phyloP scores from a whole-genome alignment of 306 rosid species.

The Delonix regia region DNA sequence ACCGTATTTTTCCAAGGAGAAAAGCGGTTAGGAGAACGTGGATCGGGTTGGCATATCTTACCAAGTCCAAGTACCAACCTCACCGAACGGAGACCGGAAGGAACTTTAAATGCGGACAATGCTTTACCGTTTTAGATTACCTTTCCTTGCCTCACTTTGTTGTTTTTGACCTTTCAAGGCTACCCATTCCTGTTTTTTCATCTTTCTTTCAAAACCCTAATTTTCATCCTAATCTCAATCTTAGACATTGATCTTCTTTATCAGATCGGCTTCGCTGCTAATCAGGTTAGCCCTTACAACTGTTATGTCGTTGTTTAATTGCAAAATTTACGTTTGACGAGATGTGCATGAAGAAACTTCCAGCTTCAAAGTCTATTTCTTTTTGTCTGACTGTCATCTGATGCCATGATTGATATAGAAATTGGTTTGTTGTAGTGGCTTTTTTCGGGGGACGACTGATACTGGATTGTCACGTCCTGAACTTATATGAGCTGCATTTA shows the following conservation, averaged over 20 bases:
- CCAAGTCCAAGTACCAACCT: neutral
- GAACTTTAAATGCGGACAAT: slow-evolving; percentile 20
- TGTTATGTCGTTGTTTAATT: neutral
- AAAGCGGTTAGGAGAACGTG: slow-evolving; percentile 7
- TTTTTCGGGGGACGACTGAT: slow-evolving; percentile 1
- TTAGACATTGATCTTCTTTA: neutral
- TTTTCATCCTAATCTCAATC: slow-evolving; percentile 22
- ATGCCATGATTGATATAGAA: neutral
- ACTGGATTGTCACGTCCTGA: neutral
- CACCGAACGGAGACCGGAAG: slow-evolving; percentile 23
- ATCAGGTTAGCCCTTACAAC: slow-evolving; percentile 43
- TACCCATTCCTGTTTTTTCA: neutral
- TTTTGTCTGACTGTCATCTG: slow-evolving; percentile 10
- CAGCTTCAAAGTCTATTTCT: neutral
- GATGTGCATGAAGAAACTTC: neutral
- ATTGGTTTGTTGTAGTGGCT: neutral
- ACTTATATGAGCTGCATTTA: neutral
- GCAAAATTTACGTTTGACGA: slow-evolving; percentile 5
- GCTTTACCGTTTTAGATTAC: slow-evolving; percentile 28
- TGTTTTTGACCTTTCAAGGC: slow-evolving; percentile 32
- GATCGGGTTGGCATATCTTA: slow-evolving; percentile 31
- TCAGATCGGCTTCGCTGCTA: slow-evolving; percentile 43
- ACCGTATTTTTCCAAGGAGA: too few species aligned
- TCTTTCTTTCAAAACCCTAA: slow-evolving; percentile 47
- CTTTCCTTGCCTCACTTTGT: neutral